Evolutionary conservation across 331 rosid species (phyloP).

Genomic region (Arachis monticola): DNA sequence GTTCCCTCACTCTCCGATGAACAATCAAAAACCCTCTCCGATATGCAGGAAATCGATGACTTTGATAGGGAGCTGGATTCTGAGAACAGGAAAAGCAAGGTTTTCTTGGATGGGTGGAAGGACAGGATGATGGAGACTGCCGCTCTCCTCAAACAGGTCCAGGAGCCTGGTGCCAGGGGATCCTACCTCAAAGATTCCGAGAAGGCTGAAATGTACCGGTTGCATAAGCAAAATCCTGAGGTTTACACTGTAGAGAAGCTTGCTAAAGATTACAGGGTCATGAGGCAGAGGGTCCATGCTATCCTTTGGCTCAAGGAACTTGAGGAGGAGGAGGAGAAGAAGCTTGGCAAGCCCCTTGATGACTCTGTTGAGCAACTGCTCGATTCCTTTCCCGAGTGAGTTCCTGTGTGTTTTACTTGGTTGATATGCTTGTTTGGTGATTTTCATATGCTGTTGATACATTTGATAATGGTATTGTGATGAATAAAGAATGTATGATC

Average conservation of each 20-base stretch:
- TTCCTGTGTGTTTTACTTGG: neutral
- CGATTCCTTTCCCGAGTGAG: slow-evolving; percentile 83
- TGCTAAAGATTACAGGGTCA: slow-evolving; percentile 83
- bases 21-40: slow-evolving; percentile 1
- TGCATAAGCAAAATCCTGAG: slow-evolving; percentile 79
- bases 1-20: neutral
- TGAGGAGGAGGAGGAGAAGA: slow-evolving; percentile 87
- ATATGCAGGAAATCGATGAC: slow-evolving; percentile 66
- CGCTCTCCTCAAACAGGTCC: slow-evolving; percentile 69
- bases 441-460: neutral
- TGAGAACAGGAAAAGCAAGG: slow-evolving; percentile 55
- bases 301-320: slow-evolving; percentile 93
- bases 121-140: slow-evolving; percentile 55
- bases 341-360: slow-evolving; percentile 80
- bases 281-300: slow-evolving; percentile 99
- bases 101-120: slow-evolving; percentile 63
- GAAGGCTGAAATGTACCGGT: slow-evolving; percentile 78
- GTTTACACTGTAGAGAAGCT: slow-evolving; percentile 78
- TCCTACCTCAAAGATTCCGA: slow-evolving; percentile 88
- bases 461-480: neutral
- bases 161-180: slow-evolving; percentile 90
- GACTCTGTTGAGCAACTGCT: slow-evolving; percentile 90
- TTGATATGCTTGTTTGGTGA: neutral
- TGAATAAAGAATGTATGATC: neutral
- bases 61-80: slow-evolving; percentile 54